Evolutionary conservation across 148 eudicot species (phyloP).

Genomic region (Vaccinium myrtillus): DNA sequence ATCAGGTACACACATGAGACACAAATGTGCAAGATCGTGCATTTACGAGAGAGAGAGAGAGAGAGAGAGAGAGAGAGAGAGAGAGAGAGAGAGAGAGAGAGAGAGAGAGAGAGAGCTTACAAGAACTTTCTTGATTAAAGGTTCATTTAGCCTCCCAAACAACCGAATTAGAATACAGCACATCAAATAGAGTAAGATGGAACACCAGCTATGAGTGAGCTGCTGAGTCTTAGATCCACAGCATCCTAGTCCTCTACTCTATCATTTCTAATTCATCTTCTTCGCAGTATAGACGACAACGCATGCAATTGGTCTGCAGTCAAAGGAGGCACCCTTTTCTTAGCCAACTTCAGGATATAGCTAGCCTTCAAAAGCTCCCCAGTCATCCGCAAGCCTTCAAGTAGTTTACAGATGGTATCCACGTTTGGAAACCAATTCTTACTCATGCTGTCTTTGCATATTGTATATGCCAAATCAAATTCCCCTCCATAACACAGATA

Average conservation of each 20-base stretch:
- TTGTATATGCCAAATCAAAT: conserved; percentile 58
- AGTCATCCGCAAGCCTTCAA: conserved; percentile 51
- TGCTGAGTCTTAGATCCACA: neutral
- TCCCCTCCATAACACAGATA: conserved; percentile 63
- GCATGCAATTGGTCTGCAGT: conserved; percentile 35
- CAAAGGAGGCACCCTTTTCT: conserved; percentile 51
- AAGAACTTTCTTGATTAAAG: neutral
- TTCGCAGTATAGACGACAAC: conserved; percentile 43
- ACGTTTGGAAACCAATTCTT: conserved; percentile 60
- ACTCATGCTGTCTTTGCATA: conserved; percentile 67
- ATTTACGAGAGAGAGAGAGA: neutral
- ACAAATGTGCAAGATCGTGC: neutral
- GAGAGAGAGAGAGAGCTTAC: neutral
- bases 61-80: no score
- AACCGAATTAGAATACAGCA: conserved; percentile 8
- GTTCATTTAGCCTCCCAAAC: conserved; percentile 1
- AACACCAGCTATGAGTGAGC: conserved; percentile 12
- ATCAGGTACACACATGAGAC: neutral
- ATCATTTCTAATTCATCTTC: conserved; percentile 20
- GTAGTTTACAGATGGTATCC: conserved; percentile 52
- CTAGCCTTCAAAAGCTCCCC: conserved; percentile 58
- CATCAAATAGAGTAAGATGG: conserved; percentile 6
- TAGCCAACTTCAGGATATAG: conserved; percentile 43
- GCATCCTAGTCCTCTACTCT: neutral
- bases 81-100: neutral